phyloP scores from a whole-genome alignment of 1,284 basidiomycete species.

The Sporisorium sorghi region DNA sequence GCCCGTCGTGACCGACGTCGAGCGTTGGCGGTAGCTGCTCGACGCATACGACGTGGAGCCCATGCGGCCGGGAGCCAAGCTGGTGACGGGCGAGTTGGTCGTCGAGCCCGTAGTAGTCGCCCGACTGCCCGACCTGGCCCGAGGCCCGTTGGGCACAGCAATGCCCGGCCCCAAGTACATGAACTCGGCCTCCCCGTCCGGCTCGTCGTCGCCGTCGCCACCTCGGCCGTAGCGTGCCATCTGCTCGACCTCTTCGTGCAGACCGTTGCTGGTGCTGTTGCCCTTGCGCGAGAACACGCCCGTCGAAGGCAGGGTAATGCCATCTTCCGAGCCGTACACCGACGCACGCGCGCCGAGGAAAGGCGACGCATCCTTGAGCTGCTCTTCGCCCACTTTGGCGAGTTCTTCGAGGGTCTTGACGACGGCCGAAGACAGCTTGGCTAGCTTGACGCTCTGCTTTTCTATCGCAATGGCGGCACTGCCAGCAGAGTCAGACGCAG shows the following conservation, averaged over 20 bases:
- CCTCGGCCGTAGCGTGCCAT: conserved; percentile 28
- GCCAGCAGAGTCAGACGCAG: neutral
- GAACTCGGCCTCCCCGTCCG: conserved; percentile 48
- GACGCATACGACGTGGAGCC: conserved; percentile 15
- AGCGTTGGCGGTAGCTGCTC: conserved; percentile 44
- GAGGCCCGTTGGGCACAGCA: conserved; percentile 57
- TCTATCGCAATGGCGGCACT: neutral
- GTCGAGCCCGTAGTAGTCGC: conserved; percentile 18
- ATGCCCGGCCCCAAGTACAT: conserved; percentile 63
- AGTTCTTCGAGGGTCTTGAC: conserved; percentile 37
- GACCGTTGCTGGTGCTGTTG: conserved; percentile 40
- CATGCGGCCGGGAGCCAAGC: conserved; percentile 22
- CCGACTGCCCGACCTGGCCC: conserved; percentile 31
- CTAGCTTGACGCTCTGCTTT: conserved; percentile 18
- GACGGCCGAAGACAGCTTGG: conserved; percentile 21
- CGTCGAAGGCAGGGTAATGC: conserved; percentile 31
- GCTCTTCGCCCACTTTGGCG: conserved; percentile 48
- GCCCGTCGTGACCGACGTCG: conserved; percentile 55
- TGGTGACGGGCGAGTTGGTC: conserved; percentile 38
- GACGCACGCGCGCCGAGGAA: conserved; percentile 54
- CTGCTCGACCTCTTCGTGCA: conserved; percentile 45
- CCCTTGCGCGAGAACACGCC: conserved; percentile 39
- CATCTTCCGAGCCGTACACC: conserved; percentile 53
- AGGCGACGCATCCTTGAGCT: conserved; percentile 40
- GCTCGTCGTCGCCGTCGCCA: conserved; percentile 17